These are phyloP conservation scores for Coemansia sp. DNA, from an alignment of 192 early-diverging fungal species.

Conservation along the genomic window DNA sequence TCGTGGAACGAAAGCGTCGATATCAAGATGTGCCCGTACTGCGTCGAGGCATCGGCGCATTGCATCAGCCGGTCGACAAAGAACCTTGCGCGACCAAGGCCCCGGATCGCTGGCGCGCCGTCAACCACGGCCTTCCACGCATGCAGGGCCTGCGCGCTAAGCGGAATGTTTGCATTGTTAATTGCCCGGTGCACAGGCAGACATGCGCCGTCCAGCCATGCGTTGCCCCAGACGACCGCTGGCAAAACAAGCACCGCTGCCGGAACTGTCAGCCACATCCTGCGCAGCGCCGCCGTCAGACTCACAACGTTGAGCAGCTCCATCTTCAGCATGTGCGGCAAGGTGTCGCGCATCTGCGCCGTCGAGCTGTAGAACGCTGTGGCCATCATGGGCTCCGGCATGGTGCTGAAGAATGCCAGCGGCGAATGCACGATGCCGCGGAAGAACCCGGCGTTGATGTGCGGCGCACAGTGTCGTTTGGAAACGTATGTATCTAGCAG, in stretches of 20 bases:
- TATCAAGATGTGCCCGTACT: not conserved
- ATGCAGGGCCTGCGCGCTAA: not conserved
- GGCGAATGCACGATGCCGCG: constrained; percentile 10
- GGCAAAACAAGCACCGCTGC: not conserved
- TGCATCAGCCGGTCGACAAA: not conserved
- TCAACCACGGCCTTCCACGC: not conserved
- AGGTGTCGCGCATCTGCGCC: not conserved
- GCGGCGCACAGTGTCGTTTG: constrained; percentile 7
- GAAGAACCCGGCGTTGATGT: constrained; percentile 16
- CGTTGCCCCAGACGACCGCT: not conserved
- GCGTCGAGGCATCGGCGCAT: not conserved
- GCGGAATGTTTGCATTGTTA: not conserved
- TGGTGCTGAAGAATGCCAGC: not conserved
- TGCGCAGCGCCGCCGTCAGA: not conserved
- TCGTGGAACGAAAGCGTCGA: not conserved
- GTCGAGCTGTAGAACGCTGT: constrained; percentile 10
- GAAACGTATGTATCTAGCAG: not conserved
- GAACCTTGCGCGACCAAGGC: not conserved
- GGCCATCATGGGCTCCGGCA: not conserved
- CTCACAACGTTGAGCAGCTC: constrained; percentile 6
- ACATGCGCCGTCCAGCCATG: not conserved
- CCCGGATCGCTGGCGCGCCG: not conserved
- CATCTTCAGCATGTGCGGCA: constrained; percentile 10
- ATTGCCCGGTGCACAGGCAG: not conserved
- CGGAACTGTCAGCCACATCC: not conserved